A percentile compares a stretch with the other conserved stretches of the same genome.
Evolutionary conservation across 176 grass and related monocot species (phyloP).

Genomic region (Phoenix dactylifera): DNA sequence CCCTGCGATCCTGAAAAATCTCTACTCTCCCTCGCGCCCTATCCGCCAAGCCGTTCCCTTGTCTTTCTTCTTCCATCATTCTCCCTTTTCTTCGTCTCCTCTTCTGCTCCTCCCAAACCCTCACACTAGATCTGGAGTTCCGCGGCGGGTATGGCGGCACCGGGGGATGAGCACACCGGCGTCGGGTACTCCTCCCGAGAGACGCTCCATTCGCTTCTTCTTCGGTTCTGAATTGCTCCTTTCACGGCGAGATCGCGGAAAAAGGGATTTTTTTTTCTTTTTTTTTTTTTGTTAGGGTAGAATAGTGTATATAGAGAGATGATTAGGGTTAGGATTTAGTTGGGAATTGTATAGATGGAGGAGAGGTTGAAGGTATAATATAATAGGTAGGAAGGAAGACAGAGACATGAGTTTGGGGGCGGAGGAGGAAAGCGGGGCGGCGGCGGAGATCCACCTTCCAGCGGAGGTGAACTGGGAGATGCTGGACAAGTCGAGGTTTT

Average conservation of each 20-base stretch:
- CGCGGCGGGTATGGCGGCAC: neutral
- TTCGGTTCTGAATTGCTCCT: neutral
- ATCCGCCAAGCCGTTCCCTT: no score
- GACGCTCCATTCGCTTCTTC: conserved; percentile 4
- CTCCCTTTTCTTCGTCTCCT: conserved; percentile 1
- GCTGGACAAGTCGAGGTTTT: conserved; percentile 97
- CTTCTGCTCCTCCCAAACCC: neutral
- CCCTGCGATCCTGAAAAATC: conserved; percentile 35
- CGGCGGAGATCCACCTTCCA: conserved; percentile 33
- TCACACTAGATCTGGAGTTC: neutral
- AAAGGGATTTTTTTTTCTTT: no score
- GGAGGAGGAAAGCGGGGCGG: conserved; percentile 30
- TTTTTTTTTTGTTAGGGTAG: no score
- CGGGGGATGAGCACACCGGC: neutral
- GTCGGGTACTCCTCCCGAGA: neutral
- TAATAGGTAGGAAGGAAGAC: neutral
- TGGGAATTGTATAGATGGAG: neutral
- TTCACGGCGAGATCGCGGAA: no score
- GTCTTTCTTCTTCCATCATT: no score
- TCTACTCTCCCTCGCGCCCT: neutral
- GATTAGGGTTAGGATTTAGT: neutral
- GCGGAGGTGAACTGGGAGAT: conserved; percentile 99
- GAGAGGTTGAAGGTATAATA: conserved; percentile 1
- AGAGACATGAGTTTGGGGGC: conserved; percentile 69
- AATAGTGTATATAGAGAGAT: neutral